A percentile compares a stretch with the other conserved stretches of the same genome.
phyloP scores from a whole-genome alignment of 2,329 filamentous ascomycete species.

The Leptosphaerulina australis region DNA sequence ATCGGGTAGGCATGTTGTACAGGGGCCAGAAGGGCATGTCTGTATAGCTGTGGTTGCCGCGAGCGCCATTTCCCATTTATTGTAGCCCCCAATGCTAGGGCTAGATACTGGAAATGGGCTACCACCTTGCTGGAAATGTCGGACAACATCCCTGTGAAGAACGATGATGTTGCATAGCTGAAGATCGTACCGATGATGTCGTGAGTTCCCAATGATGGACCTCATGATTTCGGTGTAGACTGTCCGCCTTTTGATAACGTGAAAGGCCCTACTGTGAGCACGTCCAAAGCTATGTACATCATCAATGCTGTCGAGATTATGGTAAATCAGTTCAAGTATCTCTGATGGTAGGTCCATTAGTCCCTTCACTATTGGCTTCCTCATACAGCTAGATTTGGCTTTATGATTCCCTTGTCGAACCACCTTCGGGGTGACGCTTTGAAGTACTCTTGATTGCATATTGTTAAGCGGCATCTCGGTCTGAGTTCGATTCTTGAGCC shows the following conservation, averaged over 20 bases:
- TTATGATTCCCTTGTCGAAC: background rate
- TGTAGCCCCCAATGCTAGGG: background rate
- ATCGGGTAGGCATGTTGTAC: conserved; percentile 19
- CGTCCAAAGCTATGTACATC: conserved; percentile 34
- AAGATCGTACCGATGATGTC: conserved; percentile 31
- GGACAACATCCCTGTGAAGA: conserved; percentile 28
- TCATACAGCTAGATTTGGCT: background rate
- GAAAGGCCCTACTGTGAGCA: conserved; percentile 20
- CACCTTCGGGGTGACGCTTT: background rate
- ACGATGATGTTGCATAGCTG: conserved; percentile 28
- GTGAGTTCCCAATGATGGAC: conserved; percentile 12
- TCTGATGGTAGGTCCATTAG: conserved; percentile 27
- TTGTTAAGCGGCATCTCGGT: background rate
- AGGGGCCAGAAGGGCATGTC: conserved; percentile 8
- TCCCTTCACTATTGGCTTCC: background rate
- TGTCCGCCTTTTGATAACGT: conserved; percentile 17
- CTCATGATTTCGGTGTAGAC: conserved; percentile 36
- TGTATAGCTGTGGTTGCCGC: background rate
- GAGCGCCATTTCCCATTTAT: conserved; percentile 1
- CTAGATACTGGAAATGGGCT: conserved; percentile 3
- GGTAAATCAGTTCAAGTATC: conserved; percentile 26
- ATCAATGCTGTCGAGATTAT: conserved; percentile 33
- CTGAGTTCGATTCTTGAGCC: background rate
- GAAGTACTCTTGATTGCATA: background rate
- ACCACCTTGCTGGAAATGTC: conserved; percentile 15